phyloP scores from a whole-genome alignment of 2,329 filamentous ascomycete species.

The Xylariomycetidae sp. region DNA sequence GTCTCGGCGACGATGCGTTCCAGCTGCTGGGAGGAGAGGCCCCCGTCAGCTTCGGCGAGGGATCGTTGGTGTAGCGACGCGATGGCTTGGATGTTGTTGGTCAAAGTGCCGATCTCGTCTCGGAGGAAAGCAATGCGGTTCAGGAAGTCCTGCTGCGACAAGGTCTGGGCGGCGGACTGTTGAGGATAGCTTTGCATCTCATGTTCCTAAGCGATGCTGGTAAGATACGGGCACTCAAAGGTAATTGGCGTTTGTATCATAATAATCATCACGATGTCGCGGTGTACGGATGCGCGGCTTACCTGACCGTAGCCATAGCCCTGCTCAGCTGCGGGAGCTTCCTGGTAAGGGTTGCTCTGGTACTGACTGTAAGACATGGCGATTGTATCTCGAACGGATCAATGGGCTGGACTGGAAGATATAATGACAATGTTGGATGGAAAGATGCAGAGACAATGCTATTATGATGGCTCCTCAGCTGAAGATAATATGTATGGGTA shows the following conservation, averaged over 20 bases:
- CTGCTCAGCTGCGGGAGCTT: constrained; percentile 43
- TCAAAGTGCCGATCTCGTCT: constrained; percentile 62
- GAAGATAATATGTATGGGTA: too few species aligned
- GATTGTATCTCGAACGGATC: constrained; percentile 11
- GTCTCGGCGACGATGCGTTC: constrained; percentile 66
- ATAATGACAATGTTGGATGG: too few species aligned
- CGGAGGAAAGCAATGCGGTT: constrained; percentile 62
- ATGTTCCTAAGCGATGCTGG: constrained; percentile 32
- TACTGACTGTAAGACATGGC: constrained; percentile 61
- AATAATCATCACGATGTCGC: too few species aligned
- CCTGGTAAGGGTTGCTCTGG: constrained; percentile 61
- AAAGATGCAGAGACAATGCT: too few species aligned
- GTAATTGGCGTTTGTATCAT: constrained; percentile 12
- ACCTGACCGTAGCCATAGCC: constrained; percentile 42
- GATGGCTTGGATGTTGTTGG: constrained; percentile 63
- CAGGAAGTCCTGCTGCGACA: constrained; percentile 65
- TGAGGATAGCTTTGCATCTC: constrained; percentile 50
- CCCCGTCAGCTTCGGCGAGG: constrained; percentile 59
- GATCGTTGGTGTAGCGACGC: constrained; percentile 67
- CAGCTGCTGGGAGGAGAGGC: constrained; percentile 49
- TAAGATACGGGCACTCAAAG: too few species aligned
- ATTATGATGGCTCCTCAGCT: too few species aligned
- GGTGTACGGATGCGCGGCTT: constrained; percentile 21
- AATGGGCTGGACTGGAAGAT: too few species aligned
- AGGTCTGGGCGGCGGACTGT: constrained; percentile 27